Conservation (phyloP, 2,329 filamentous ascomycete species). For the Colletotrichum simmondsii region DNA sequence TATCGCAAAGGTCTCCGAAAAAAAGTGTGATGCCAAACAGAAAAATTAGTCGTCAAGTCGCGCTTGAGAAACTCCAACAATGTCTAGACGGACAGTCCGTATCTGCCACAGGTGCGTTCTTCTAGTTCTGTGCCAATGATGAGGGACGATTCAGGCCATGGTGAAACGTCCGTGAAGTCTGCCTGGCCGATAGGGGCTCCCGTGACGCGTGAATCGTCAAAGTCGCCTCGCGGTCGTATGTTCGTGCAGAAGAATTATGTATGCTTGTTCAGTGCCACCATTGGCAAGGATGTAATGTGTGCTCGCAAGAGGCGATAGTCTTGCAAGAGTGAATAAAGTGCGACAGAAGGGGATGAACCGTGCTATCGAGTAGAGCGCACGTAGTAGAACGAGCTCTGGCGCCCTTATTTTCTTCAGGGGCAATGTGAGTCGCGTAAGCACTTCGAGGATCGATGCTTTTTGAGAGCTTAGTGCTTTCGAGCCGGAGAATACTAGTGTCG, state of each 20-base stretch:
- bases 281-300: neutral
- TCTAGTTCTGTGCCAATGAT: neutral
- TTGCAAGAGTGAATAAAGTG: neutral
- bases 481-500: constrained; percentile 20
- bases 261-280: constrained; percentile 13
- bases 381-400: neutral
- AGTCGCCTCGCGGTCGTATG: neutral
- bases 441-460: neutral
- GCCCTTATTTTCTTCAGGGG: neutral
- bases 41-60: constrained; percentile 32
- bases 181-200: neutral
- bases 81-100: constrained; percentile 6
- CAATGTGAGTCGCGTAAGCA: neutral
- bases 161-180: neutral
- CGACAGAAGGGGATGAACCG: neutral
- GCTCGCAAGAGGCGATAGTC: neutral
- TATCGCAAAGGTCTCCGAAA: constrained; percentile 14
- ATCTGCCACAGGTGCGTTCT: constrained; percentile 10
- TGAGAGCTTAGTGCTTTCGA: neutral
- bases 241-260: neutral
- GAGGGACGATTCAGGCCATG: neutral
- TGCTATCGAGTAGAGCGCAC: neutral
- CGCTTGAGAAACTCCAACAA: constrained; percentile 31
- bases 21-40: constrained; percentile 22
- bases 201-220: neutral